These are phyloP conservation scores for Carex cristatella DNA, from an alignment of 176 grass and related monocot genomes.

Conservation along the genomic window DNA sequence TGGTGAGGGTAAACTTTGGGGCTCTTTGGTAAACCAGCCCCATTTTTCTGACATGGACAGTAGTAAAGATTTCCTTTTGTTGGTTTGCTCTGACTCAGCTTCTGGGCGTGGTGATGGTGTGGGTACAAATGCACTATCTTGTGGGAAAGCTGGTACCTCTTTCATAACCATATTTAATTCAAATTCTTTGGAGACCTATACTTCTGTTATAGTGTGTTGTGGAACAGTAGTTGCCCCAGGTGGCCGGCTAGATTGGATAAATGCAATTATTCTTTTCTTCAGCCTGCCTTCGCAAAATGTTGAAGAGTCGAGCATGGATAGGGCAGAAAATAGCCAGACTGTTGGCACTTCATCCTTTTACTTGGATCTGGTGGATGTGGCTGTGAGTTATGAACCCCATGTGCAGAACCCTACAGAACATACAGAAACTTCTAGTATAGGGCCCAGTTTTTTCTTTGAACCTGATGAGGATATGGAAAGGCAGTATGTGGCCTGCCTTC, in stretches of 20 bases:
- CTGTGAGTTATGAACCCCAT: conserved; percentile 88
- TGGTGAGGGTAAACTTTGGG: conserved; percentile 77
- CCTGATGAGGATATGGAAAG: conserved; percentile 18
- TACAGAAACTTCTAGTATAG: conserved; percentile 32
- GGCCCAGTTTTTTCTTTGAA: conserved; percentile 27
- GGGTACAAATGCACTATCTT: conserved; percentile 76
- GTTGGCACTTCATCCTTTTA: conserved; percentile 50
- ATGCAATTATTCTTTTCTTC: conserved; percentile 53
- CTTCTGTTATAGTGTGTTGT: conserved; percentile 55
- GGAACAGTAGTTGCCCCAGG: conserved; percentile 85
- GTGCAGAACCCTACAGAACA: conserved; percentile 24
- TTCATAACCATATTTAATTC: conserved; percentile 73
- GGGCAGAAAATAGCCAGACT: conserved; percentile 27
- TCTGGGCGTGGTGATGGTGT: conserved; percentile 76
- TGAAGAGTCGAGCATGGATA: conserved; percentile 33
- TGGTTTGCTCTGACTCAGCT: conserved; percentile 61
- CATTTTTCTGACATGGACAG: conserved; percentile 36
- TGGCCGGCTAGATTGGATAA: conserved; percentile 95
- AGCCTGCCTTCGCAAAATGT: conserved; percentile 43
- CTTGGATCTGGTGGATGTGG: conserved; percentile 85
- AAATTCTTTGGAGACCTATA: conserved; percentile 58
- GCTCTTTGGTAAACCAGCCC: conserved; percentile 38
- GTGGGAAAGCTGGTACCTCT: conserved; percentile 58
- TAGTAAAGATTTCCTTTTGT: conserved; percentile 56
- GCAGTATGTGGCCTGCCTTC: conserved; percentile 53